Conservation (phyloP, 1,139 yeast species). For the Debaryomyces nepalensis region DNA sequence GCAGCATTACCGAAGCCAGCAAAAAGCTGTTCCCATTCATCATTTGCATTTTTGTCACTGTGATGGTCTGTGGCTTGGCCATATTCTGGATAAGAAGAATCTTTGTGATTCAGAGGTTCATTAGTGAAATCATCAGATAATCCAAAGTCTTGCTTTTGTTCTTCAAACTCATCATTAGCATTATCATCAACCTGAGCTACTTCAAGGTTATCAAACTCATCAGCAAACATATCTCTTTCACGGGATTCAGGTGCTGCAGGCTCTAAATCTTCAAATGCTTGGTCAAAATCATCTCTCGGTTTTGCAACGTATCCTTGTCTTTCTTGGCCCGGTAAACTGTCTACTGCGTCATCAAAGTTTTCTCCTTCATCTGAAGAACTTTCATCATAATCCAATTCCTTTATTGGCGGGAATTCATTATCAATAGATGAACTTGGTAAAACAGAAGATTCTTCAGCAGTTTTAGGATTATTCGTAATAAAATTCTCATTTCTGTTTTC, state of each 20-base stretch:
- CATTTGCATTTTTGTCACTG: conserved; percentile 39
- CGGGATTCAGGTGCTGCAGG: conserved; percentile 39
- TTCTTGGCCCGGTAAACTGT: conserved; percentile 35
- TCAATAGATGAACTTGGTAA: conserved; percentile 19
- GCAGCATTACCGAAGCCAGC: conserved; percentile 76
- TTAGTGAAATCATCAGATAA: conserved; percentile 49
- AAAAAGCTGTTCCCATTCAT: conserved; percentile 94
- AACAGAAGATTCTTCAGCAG: conserved; percentile 8
- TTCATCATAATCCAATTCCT: conserved; percentile 65
- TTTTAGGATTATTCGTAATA: conserved; percentile 17
- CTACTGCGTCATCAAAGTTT: conserved; percentile 47
- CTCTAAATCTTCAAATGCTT: conserved; percentile 43
- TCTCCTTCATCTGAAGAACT: conserved; percentile 50
- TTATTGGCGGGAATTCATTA: conserved; percentile 74
- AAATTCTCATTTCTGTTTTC: conserved; percentile 15
- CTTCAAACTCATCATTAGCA: conserved; percentile 28
- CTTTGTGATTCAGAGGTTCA: conserved; percentile 15
- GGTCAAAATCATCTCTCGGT: conserved; percentile 36
- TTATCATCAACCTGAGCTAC: conserved; percentile 50
- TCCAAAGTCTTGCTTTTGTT: conserved; percentile 28
- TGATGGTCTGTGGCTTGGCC: conserved; percentile 12
- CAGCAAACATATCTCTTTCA: conserved; percentile 40
- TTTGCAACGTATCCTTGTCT: conserved; percentile 25
- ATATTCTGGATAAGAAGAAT: conserved; percentile 12
- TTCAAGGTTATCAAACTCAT: conserved; percentile 42